phyloP scores from a whole-genome alignment of 2,329 filamentous ascomycete genomes.

The Cryoendolithus antarcticus region DNA sequence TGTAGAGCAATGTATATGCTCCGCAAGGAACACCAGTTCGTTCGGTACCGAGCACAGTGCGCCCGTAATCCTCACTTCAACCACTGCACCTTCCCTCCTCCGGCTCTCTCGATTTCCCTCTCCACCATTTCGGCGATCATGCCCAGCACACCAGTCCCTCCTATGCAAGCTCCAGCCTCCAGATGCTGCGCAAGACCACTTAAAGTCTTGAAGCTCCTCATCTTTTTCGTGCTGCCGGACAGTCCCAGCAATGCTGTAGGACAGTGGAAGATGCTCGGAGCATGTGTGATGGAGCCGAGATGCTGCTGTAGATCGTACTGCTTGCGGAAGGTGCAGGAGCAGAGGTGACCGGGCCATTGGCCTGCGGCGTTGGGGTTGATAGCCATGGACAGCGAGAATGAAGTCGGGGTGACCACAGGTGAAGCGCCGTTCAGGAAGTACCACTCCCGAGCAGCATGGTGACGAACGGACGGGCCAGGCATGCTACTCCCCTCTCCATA shows the following conservation, averaged over 20 bases:
- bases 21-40: too few relatives aligned
- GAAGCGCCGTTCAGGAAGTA: slow-evolving; percentile 2
- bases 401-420: not conserved
- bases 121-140: not conserved
- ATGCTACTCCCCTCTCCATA: too few relatives aligned
- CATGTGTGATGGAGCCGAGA: slow-evolving; percentile 7
- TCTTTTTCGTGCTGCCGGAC: not conserved
- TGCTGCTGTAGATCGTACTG: slow-evolving; percentile 5
- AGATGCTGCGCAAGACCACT: slow-evolving; percentile 10
- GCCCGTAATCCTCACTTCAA: too few relatives aligned
- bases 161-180: slow-evolving; percentile 7
- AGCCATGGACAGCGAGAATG: not conserved
- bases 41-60: too few relatives aligned
- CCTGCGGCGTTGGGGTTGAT: too few relatives aligned
- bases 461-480: too few relatives aligned
- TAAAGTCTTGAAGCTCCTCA: slow-evolving; percentile 8
- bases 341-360: slow-evolving; percentile 5
- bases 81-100: not conserved
- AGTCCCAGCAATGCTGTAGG: slow-evolving; percentile 1
- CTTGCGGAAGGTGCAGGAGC: slow-evolving; percentile 5
- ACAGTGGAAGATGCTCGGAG: slow-evolving; percentile 7
- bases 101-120: not conserved
- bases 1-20: too few relatives aligned
- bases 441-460: slow-evolving; percentile 3
- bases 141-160: not conserved